Evolutionary conservation across 2,329 filamentous ascomycete species (phyloP).

Genomic region (Hymenoscyphus fraxineus): DNA sequence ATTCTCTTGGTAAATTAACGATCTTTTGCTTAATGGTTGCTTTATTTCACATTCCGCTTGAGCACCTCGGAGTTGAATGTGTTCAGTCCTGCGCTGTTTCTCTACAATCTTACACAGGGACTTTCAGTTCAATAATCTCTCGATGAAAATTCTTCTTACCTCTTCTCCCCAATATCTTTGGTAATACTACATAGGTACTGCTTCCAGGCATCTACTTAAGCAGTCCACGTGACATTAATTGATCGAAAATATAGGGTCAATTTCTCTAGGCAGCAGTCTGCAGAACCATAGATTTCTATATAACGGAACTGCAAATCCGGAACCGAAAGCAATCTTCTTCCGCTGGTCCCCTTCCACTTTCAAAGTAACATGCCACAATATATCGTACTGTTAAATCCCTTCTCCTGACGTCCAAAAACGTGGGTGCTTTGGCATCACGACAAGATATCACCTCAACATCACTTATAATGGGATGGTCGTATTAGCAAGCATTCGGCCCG

Average conservation of each 20-base stretch:
- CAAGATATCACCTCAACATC: conserved; percentile 30
- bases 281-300: conserved; percentile 30
- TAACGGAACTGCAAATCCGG: conserved; percentile 33
- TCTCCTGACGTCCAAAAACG: conserved; percentile 33
- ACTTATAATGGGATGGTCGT: conserved; percentile 12
- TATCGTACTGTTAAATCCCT: conserved; percentile 33
- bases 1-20: background rate
- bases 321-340: conserved; percentile 27
- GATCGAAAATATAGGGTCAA: conserved; percentile 17
- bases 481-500: background rate
- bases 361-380: conserved; percentile 19
- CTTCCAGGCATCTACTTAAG: background rate
- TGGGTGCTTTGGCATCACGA: conserved; percentile 23
- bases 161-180: background rate
- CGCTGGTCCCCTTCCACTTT: conserved; percentile 23
- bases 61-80: too few relatives aligned
- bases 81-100: too few relatives aligned
- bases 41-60: too few relatives aligned
- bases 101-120: too few relatives aligned
- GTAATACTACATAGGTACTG: background rate
- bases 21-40: background rate
- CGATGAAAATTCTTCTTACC: too few relatives aligned
- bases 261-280: conserved; percentile 30
- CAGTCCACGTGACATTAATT: conserved; percentile 33
- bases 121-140: too few relatives aligned